Conservation (phyloP, 192 early-diverging fungal genomes). For the Gamsiella multidivaricata region DNA sequence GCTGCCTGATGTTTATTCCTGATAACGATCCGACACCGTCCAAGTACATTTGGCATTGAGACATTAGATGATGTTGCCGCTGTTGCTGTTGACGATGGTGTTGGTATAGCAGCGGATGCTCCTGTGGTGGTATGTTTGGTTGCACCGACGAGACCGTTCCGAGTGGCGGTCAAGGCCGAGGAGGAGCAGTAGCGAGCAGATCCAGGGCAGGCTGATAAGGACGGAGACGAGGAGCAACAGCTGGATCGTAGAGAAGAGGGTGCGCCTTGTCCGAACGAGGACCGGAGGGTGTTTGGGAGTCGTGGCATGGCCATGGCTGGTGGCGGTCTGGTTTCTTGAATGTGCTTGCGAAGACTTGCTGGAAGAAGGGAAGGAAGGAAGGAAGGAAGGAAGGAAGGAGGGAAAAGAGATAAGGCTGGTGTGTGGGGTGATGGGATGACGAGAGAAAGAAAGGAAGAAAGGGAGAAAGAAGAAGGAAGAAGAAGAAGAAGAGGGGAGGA, state of each 20-base stretch:
- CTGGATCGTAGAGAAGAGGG: background rate
- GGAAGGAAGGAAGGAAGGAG: background rate
- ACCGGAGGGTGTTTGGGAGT: slow-evolving; percentile 18
- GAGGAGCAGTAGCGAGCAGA: background rate
- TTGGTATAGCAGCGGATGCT: background rate
- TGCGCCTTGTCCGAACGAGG: slow-evolving; percentile 7
- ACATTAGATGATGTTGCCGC: background rate
- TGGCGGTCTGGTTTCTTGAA: background rate
- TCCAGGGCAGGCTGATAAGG: background rate
- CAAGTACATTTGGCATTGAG: slow-evolving; percentile 17
- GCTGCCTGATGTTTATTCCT: slow-evolving; percentile 10
- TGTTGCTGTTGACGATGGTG: background rate
- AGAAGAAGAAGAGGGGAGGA: background rate
- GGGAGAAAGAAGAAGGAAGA: background rate
- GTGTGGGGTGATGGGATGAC: background rate
- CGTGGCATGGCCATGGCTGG: slow-evolving; percentile 18
- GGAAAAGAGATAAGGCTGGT: background rate
- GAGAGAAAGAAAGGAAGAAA: background rate
- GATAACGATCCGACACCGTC: slow-evolving; percentile 26
- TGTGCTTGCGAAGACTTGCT: background rate
- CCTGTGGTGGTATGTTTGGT: background rate
- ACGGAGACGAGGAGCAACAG: background rate
- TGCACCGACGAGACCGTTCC: background rate
- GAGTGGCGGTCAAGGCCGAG: background rate
- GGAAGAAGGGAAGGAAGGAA: background rate